Evolutionary conservation across 768 basidiomycete genomes (phyloP), one percentile per base, ranked within the genome.

Genomic region (Russula sp.): DNA sequence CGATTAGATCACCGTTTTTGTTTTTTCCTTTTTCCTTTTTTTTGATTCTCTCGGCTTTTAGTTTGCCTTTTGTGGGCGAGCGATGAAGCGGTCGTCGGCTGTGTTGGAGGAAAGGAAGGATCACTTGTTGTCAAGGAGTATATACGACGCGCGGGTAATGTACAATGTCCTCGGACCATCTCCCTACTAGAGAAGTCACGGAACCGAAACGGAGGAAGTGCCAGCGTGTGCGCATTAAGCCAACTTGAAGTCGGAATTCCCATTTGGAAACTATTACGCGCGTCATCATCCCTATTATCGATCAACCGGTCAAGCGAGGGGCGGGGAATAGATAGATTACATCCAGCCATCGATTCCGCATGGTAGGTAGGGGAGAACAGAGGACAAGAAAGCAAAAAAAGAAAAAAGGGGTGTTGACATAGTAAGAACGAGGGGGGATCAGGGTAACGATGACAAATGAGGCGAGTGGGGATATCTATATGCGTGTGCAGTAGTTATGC

Each of bases 381-480:
- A 27, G 27, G 27, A 54, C 51, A 34, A 22, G 51, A 39, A 3
- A 13, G n/a, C 18, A 50, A 8, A 13, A 14, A 7, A 20, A 44
- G 37, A 22, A 51, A 58, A 37, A 40, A 7, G 27, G 35, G 37
- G 37, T 8, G 57, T 40, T 37, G 37, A 60, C 40, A 60, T 45
- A 48, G 44, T 27, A 61, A n/a, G 35, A 14, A 27, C 11, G 14
- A 1, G 14, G 49, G 14, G 49, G 45, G 34, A 35, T 32, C 49
- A 53, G n/a, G 62, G 51, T 40, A 53, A 57, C 55, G n/a, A 48
- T 51, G 49, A 52, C 55, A 57, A 57, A 47, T 56, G 50, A 18
- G 51, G 10, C 59, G 44, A 54, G 57, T 59, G 51, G 57, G 45
- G 57, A 27, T 47, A 52, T 59, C 62, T 63, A 63, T 31, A 35